phyloP scores from a whole-genome alignment of 768 basidiomycete genomes.

The Suillus clintonianus region DNA sequence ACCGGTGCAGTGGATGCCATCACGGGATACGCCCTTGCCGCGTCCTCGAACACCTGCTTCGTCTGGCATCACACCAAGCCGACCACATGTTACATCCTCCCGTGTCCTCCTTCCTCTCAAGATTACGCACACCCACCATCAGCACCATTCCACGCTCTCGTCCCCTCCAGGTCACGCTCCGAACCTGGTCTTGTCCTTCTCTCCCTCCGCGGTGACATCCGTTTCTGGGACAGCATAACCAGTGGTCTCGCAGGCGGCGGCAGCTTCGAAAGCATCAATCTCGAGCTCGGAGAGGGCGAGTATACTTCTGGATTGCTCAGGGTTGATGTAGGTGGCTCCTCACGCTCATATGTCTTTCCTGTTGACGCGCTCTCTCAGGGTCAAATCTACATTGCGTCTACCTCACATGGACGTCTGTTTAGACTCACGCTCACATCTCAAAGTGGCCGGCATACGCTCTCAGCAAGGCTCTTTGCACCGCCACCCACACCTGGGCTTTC shows the following conservation, averaged over 20 bases:
- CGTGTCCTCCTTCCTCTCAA: constrained; percentile 56
- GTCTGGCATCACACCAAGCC: constrained; percentile 84
- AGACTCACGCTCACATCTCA: constrained; percentile 64
- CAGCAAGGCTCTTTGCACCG: constrained; percentile 56
- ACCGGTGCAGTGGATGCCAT: constrained; percentile 69
- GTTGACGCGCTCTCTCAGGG: constrained; percentile 37
- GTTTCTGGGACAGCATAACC: constrained; percentile 88
- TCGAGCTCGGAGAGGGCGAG: constrained; percentile 50
- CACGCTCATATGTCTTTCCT: constrained; percentile 9
- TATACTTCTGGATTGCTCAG: constrained; percentile 67
- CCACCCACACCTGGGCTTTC: constrained; percentile 50
- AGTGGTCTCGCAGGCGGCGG: constrained; percentile 83
- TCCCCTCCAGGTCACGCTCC: constrained; percentile 55
- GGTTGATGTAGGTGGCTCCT: constrained; percentile 51
- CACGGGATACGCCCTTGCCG: constrained; percentile 75
- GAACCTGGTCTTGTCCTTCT: constrained; percentile 89
- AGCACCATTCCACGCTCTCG: constrained; percentile 51
- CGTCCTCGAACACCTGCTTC: constrained; percentile 73
- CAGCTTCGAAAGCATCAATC: constrained; percentile 50
- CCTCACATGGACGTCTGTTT: constrained; percentile 66
- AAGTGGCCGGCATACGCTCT: constrained; percentile 67
- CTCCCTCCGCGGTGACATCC: constrained; percentile 67
- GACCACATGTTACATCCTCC: constrained; percentile 81
- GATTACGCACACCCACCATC: constrained; percentile 47
- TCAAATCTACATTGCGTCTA: constrained; percentile 69